These are phyloP conservation scores for Stenogyne calaminthoides DNA, from an alignment of 305 asterid genomes.

Conservation along the genomic window DNA sequence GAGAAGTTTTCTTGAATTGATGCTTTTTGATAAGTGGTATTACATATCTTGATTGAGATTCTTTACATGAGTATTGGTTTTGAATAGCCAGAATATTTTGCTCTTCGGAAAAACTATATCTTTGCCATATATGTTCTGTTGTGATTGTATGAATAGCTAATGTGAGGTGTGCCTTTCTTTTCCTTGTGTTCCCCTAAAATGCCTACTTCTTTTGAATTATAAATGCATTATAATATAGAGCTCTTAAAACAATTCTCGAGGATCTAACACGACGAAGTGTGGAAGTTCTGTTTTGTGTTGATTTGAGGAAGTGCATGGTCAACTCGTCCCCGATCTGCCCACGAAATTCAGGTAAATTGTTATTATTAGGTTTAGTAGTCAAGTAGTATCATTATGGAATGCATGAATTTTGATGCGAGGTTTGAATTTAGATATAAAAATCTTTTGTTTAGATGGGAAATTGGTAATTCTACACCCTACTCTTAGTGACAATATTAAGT, in stretches of 20 bases:
- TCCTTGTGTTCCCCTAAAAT: neutral
- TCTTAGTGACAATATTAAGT: neutral
- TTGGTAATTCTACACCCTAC: neutral
- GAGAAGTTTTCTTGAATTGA: slow-evolving; percentile 29
- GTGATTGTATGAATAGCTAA: slow-evolving; percentile 15
- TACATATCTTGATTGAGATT: slow-evolving; percentile 17
- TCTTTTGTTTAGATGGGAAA: neutral
- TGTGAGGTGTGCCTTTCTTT: neutral
- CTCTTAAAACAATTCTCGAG: neutral
- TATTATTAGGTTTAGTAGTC: neutral
- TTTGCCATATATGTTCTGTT: neutral
- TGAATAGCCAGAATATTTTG: neutral
- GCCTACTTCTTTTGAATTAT: neutral
- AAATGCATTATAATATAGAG: neutral
- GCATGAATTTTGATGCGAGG: neutral
- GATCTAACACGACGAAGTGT: neutral
- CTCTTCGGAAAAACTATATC: neutral
- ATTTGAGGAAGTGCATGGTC: neutral
- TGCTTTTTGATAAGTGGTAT: slow-evolving; percentile 23
- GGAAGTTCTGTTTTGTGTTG: slow-evolving; percentile 1
- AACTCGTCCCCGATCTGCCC: slow-evolving; percentile 1
- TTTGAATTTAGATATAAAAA: neutral
- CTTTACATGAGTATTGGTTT: slow-evolving; percentile 4
- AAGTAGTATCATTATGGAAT: neutral
- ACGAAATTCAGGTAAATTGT: slow-evolving; percentile 17